phyloP scores from a whole-genome alignment of 2,329 filamentous ascomycete genomes.

The Phialophora chinensis region DNA sequence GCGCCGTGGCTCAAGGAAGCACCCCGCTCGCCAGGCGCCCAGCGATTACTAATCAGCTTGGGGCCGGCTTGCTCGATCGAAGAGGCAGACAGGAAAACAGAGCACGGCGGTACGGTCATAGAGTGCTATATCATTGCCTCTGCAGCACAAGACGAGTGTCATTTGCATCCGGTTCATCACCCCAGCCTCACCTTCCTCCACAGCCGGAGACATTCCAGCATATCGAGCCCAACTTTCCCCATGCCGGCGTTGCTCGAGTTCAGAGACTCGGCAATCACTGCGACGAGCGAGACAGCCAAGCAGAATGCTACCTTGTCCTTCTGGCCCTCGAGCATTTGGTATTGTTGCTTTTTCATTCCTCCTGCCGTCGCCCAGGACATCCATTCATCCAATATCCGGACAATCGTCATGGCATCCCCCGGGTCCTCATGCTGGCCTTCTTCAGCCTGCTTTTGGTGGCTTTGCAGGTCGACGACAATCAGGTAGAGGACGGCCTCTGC shows the following conservation, averaged over 20 bases:
- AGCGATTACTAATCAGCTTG: neutral
- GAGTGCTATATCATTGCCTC: no score
- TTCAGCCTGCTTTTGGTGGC: neutral
- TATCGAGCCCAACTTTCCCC: conserved; percentile 40
- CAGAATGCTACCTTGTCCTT: conserved; percentile 40
- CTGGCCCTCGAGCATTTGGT: conserved; percentile 35
- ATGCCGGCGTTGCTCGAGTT: conserved; percentile 24
- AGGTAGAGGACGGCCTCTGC: conserved; percentile 42
- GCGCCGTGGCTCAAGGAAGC: neutral
- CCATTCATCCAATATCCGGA: conserved; percentile 42
- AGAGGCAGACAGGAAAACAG: no score
- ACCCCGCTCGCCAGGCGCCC: neutral
- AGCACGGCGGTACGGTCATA: no score
- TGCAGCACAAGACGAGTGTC: no score
- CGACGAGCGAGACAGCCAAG: conserved; percentile 40
- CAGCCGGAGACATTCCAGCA: conserved; percentile 42
- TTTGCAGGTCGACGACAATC: conserved; percentile 39
- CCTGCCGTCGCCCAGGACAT: conserved; percentile 39
- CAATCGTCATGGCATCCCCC: conserved; percentile 36
- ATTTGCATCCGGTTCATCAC: neutral
- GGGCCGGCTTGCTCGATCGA: no score
- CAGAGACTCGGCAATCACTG: conserved; percentile 37
- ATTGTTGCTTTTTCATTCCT: conserved; percentile 42
- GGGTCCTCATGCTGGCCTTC: conserved; percentile 9
- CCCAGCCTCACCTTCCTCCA: conserved; percentile 44